Evolutionary conservation across 805 yeast genomes (phyloP), one percentile per base, ranked within the genome.

Genomic region (Lipomyces sp.): DNA sequence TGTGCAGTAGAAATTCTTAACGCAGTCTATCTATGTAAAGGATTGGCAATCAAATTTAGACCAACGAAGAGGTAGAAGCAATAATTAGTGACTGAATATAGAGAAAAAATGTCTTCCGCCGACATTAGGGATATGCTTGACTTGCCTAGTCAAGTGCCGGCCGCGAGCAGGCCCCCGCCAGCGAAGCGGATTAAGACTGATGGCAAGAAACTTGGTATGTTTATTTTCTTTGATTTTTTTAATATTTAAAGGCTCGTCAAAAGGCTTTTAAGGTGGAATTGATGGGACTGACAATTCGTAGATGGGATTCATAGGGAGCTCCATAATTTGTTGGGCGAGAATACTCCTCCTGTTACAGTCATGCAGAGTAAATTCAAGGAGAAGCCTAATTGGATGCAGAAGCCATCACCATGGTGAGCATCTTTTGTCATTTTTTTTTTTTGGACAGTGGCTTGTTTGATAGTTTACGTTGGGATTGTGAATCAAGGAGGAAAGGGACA

Each of bases 261-360:
- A 15, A 24, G 48, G 15, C 2, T 2, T 42, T 42, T 42, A 24
- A 35, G 3, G 34, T 30, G 3, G 24, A 10, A 57, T 37, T 29
- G 35, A 35, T 37, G 18, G 51, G 34, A n/a, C 48, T 42, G 24
- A 42, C 48, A 42, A n/a, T 42, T 24, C 24, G 30, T 56, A 55
- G 86, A 80, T 10, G 97, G 97, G 33, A 89, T 94, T 86, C 93
- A 90, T 69, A 84, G 98, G 72, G 99, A 95, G 76, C 80, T 95
- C 62, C 93, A 89, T 77, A 90, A 89, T 70, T 82, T 96, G 62
- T 80, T 95, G 53, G 99, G 99, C 4, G 93, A 95, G 51, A 92
- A 92, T 76, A 87, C 96, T 1, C 97, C 99, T 0, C 93, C 98
- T 0, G 85, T 84, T 6, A 84, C 83, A n/a, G 84, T 84, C n/a